phyloP scores from a whole-genome alignment of 768 basidiomycete species.

The Leccinum aurantiacum region DNA sequence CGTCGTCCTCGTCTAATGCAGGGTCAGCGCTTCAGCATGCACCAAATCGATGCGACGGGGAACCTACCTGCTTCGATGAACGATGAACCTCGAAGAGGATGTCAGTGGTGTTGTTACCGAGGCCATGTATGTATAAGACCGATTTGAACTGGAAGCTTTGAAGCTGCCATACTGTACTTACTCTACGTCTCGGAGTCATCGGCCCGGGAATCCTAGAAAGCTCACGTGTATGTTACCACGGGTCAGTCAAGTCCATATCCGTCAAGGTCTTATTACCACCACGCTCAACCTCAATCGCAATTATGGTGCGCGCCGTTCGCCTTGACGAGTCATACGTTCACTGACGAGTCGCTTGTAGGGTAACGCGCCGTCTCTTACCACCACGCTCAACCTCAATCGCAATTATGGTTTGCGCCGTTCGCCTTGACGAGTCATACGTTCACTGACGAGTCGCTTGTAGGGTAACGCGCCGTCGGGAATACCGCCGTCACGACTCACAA shows the following conservation, averaged over 20 bases:
- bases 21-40: conserved; percentile 4
- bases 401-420: no score
- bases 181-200: neutral
- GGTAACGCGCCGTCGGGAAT: conserved; percentile 75
- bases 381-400: no score
- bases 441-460: conserved; percentile 39
- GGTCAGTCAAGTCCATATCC: conserved; percentile 35
- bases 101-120: conserved; percentile 48
- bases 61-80: conserved; percentile 76
- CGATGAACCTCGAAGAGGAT: conserved; percentile 51
- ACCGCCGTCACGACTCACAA: conserved; percentile 19
- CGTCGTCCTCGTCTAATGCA: conserved; percentile 60
- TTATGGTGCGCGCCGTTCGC: conserved; percentile 24
- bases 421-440: no score
- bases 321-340: neutral
- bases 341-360: no score
- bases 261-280: conserved; percentile 5
- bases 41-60: neutral
- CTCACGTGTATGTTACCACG: conserved; percentile 27
- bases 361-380: no score
- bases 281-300: conserved; percentile 8
- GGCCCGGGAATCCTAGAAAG: neutral
- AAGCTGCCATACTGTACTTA: no score
- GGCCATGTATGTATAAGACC: conserved; percentile 14
- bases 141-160: neutral